Evolutionary conservation across 129 eudicot genomes (phyloP).

Genomic region (Chrysanthemum seticuspe): DNA sequence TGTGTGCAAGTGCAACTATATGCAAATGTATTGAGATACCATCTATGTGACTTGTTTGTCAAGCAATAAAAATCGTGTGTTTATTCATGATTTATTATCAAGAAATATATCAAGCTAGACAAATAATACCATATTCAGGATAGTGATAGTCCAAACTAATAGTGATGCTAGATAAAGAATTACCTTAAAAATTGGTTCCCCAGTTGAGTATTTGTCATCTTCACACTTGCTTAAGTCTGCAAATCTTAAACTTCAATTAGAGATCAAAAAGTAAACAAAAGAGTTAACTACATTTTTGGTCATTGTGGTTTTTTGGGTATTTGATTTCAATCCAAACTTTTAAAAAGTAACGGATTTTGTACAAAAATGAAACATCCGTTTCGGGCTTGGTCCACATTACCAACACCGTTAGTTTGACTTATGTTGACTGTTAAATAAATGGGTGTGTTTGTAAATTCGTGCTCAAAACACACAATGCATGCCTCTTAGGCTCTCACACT

Average conservation of each 20-base stretch:
- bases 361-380: no score
- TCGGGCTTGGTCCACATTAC: no score
- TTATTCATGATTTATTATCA: constrained; percentile 4
- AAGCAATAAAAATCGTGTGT: constrained; percentile 25
- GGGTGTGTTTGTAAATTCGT: no score
- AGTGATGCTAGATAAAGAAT: constrained; percentile 2
- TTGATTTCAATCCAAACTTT: no score
- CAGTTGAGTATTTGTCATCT: not conserved
- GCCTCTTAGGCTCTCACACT: no score
- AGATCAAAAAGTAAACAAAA: no score
- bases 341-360: no score
- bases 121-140: not conserved
- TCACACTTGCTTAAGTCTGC: constrained; percentile 4
- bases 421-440: no score
- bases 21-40: not conserved
- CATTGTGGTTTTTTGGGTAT: no score
- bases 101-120: not conserved
- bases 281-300: no score
- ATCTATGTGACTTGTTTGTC: constrained; percentile 19
- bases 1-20: not conserved
- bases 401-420: no score
- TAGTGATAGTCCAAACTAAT: not conserved
- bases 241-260: constrained; percentile 4
- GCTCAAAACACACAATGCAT: no score
- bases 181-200: not conserved